phyloP scores from a whole-genome alignment of 768 basidiomycete species.

The Chalciporus piperatus region DNA sequence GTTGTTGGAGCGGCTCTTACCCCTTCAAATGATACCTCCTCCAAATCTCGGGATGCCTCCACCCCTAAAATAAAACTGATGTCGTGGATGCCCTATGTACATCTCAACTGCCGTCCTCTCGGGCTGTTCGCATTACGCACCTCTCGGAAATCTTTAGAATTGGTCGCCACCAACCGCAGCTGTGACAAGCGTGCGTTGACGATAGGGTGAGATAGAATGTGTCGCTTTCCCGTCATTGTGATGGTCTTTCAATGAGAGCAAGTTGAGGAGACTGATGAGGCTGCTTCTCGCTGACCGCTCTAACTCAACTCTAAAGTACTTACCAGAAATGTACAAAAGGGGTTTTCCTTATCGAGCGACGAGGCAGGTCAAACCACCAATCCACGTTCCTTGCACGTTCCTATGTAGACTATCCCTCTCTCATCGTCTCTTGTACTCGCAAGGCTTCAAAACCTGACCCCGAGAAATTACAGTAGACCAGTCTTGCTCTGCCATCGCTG shows the following conservation, averaged over 20 bases:
- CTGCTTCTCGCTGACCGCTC: no score
- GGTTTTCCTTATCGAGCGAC: not conserved
- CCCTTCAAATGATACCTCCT: slow-evolving; percentile 59
- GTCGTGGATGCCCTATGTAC: slow-evolving; percentile 61
- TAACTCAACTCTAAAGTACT: no score
- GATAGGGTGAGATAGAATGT: slow-evolving; percentile 67
- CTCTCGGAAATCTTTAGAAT: slow-evolving; percentile 77
- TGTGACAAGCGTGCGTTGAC: slow-evolving; percentile 72
- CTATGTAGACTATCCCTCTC: not conserved
- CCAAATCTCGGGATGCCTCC: slow-evolving; percentile 72
- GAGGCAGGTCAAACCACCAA: not conserved
- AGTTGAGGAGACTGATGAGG: not conserved
- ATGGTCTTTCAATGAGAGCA: not conserved
- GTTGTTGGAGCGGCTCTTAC: slow-evolving; percentile 39
- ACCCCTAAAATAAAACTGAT: slow-evolving; percentile 80
- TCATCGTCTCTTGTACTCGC: slow-evolving; percentile 89
- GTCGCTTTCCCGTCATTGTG: slow-evolving; percentile 37
- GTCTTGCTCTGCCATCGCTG: slow-evolving; percentile 49
- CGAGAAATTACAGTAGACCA: slow-evolving; percentile 56
- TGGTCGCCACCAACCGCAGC: slow-evolving; percentile 58
- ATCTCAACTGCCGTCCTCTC: slow-evolving; percentile 2
- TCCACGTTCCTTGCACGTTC: not conserved
- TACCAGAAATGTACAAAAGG: not conserved
- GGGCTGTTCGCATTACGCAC: slow-evolving; percentile 33
- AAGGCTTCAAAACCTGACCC: slow-evolving; percentile 71